These are phyloP conservation scores for Olyra latifolia DNA, from an alignment of 176 grass and related monocot species.

Conservation along the genomic window DNA sequence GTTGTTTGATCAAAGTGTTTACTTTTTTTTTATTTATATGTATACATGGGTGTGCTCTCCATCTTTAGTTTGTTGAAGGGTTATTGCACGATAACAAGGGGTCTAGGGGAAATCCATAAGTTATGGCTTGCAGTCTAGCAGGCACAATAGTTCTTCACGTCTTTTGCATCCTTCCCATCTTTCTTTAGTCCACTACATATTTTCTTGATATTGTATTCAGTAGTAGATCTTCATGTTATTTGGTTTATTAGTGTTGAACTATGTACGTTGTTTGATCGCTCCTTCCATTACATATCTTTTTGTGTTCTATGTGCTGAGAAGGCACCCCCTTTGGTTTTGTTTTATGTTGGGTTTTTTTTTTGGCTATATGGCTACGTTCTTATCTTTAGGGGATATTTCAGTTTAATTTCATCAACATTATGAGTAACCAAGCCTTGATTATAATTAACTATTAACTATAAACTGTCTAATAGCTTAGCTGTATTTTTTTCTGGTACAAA, in stretches of 20 bases:
- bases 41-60: neutral
- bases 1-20: slow-evolving; percentile 22
- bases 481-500: slow-evolving; percentile 21
- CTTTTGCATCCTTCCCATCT: neutral
- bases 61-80: slow-evolving; percentile 28
- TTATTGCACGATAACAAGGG: slow-evolving; percentile 28
- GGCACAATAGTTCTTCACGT: slow-evolving; percentile 1
- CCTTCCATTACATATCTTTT: slow-evolving; percentile 15
- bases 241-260: slow-evolving; percentile 4
- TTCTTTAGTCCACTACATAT: slow-evolving; percentile 6
- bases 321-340: neutral
- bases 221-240: slow-evolving; percentile 6
- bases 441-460: neutral
- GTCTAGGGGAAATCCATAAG: slow-evolving; percentile 4
- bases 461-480: slow-evolving; percentile 18
- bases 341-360: neutral
- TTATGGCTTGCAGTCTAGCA: neutral
- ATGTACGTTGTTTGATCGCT: neutral
- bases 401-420: slow-evolving; percentile 1
- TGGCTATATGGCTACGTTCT: neutral
- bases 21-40: slow-evolving; percentile 7
- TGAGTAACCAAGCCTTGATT: slow-evolving; percentile 20
- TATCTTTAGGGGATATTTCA: slow-evolving; percentile 11
- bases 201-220: neutral
- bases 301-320: slow-evolving; percentile 10